phyloP scores from a whole-genome alignment of 352 stramenopile species.

The Thalassiosira livingstoniorum region DNA sequence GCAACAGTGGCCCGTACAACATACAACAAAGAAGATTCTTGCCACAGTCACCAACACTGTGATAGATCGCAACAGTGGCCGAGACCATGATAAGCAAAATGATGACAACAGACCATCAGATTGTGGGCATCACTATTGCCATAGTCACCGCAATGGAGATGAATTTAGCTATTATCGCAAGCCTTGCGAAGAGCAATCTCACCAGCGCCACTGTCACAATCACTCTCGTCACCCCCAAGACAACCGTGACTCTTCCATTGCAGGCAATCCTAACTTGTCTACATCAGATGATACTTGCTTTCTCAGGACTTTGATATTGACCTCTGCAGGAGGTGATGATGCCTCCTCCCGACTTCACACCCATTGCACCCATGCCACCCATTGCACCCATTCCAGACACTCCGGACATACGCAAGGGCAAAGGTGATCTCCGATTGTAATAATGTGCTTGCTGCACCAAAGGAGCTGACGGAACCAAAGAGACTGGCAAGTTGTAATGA shows the following conservation, averaged over 20 bases:
- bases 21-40: slow-evolving; percentile 27
- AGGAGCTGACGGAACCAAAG: too few species aligned
- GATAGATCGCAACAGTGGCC: background rate
- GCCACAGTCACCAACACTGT: background rate
- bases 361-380: too few species aligned
- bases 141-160: slow-evolving; percentile 8
- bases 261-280: background rate
- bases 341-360: too few species aligned
- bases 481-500: too few species aligned
- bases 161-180: slow-evolving; percentile 32
- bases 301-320: too few species aligned
- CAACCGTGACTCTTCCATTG: slow-evolving; percentile 7
- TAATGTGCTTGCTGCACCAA: too few species aligned
- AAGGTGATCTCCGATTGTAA: too few species aligned
- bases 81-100: slow-evolving; percentile 10
- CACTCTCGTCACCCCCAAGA: slow-evolving; percentile 2
- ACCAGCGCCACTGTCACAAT: background rate
- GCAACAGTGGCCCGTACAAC: slow-evolving; percentile 10
- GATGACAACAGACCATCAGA: too few species aligned
- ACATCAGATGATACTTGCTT: slow-evolving; percentile 24
- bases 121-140: too few species aligned
- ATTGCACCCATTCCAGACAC: too few species aligned
- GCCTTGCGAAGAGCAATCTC: slow-evolving; percentile 13
- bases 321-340: too few species aligned
- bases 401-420: too few species aligned